Percentiles rank a stretch among this genome's conserved stretches.
phyloP scores from a whole-genome alignment of 2,329 filamentous ascomycete genomes.

The Coniochaeta sp. region DNA sequence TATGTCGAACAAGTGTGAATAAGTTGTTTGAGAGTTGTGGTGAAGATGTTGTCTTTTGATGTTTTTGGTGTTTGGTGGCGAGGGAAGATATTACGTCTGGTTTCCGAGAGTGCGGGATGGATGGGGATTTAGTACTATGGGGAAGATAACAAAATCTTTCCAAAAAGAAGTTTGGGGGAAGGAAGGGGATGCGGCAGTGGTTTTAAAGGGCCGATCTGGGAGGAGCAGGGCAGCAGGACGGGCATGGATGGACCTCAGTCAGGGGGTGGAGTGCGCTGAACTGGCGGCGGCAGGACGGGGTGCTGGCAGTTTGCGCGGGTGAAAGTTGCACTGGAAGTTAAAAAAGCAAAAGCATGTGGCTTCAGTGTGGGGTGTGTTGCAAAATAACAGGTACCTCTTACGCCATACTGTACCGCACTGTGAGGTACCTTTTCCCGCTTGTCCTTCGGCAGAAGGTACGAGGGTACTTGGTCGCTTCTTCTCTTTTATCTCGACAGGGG shows the following conservation, averaged over 20 bases:
- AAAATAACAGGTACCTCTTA: neutral
- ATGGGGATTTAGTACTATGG: constrained; percentile 7
- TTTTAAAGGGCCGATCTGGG: constrained; percentile 23
- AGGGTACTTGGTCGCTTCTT: neutral
- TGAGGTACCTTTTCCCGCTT: neutral
- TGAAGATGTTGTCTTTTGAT: neutral
- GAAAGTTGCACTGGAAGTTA: constrained; percentile 1
- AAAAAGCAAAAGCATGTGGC: constrained; percentile 2
- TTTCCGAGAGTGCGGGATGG: constrained; percentile 1
- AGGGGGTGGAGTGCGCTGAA: neutral
- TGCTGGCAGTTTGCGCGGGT: constrained; percentile 2
- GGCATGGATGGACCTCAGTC: too few relatives aligned
- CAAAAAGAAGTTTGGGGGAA: constrained; percentile 20
- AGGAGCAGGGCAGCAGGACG: constrained; percentile 1
- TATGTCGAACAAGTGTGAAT: too few relatives aligned
- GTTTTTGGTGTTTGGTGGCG: constrained; percentile 1
- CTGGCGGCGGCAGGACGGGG: too few relatives aligned
- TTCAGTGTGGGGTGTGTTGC: constrained; percentile 1
- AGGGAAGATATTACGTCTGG: neutral
- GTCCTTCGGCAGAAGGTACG: neutral
- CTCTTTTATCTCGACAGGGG: neutral
- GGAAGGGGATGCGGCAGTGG: constrained; percentile 23
- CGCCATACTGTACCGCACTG: constrained; percentile 1
- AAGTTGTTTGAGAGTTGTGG: too few relatives aligned
- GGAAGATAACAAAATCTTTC: constrained; percentile 18